A percentile compares a stretch with the other conserved stretches of the same genome.
phyloP scores from a whole-genome alignment of 768 basidiomycete species.

The Mycena crocata region DNA sequence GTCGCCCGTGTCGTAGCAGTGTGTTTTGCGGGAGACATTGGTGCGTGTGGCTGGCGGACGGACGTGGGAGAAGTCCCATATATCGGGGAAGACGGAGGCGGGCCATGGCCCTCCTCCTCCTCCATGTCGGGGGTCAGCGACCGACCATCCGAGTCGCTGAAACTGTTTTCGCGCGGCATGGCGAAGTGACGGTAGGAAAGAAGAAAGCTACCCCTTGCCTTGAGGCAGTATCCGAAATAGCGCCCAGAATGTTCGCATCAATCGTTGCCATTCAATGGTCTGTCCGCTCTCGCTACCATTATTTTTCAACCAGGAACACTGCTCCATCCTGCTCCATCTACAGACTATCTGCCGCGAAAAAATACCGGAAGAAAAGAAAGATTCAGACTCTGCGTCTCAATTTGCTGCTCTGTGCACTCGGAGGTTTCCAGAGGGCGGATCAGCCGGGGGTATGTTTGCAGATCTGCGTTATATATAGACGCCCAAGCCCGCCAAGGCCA shows the following conservation, averaged over 20 bases:
- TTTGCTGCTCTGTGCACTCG: too few relatives aligned
- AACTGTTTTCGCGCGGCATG: conserved; percentile 78
- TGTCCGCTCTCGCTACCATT: too few relatives aligned
- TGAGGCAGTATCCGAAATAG: conserved; percentile 14
- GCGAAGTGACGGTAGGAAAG: background rate
- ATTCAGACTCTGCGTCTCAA: too few relatives aligned
- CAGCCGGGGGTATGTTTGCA: too few relatives aligned
- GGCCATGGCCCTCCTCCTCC: conserved; percentile 48
- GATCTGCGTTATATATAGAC: too few relatives aligned
- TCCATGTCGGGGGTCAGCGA: conserved; percentile 75
- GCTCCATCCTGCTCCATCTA: too few relatives aligned
- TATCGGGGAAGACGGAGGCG: conserved; percentile 35
- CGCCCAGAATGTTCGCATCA: conserved; percentile 22
- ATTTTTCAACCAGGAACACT: too few relatives aligned
- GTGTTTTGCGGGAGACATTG: conserved; percentile 29
- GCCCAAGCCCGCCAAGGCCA: too few relatives aligned
- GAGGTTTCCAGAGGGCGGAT: too few relatives aligned
- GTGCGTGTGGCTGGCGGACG: conserved; percentile 31
- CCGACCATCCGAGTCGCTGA: conserved; percentile 72
- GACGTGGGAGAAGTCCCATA: conserved; percentile 29
- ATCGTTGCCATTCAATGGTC: background rate
- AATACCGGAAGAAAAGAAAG: too few relatives aligned
- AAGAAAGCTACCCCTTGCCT: conserved; percentile 2
- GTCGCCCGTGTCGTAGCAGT: conserved; percentile 27
- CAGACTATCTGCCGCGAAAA: too few relatives aligned